These are phyloP conservation scores for Exophiala dermatitidis DNA, from an alignment of 2,329 filamentous ascomycete genomes.

Conservation along the genomic window DNA sequence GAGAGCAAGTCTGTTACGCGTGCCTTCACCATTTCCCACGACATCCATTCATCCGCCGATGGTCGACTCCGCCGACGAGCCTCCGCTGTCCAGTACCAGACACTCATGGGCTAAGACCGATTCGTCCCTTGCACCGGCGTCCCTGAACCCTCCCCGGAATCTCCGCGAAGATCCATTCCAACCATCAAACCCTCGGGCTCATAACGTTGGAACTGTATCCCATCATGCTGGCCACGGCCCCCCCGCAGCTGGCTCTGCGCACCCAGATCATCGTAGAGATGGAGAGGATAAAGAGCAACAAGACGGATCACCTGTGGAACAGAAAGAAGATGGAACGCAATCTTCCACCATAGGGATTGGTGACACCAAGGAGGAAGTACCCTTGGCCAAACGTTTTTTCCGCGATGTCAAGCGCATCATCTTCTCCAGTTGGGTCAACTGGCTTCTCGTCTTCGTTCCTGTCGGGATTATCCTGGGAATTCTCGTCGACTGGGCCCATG, in stretches of 20 bases:
- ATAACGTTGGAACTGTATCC: conserved; percentile 24
- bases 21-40: conserved; percentile 16
- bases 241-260: conserved; percentile 20
- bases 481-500: conserved; percentile 27
- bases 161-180: conserved; percentile 13
- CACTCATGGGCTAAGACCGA: conserved; percentile 42
- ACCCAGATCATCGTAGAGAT: conserved; percentile 10
- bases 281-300: conserved; percentile 24
- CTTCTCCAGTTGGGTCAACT: conserved; percentile 48
- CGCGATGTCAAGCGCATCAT: conserved; percentile 53
- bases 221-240: conserved; percentile 26
- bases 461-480: conserved; percentile 36
- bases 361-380: conserved; percentile 32
- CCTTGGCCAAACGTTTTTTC: conserved; percentile 46
- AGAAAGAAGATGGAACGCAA: conserved; percentile 46
- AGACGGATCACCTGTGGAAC: conserved; percentile 38
- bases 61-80: conserved; percentile 49
- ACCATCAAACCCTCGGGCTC: conserved; percentile 16
- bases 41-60: conserved; percentile 35
- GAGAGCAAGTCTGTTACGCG: conserved; percentile 22
- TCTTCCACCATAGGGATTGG: conserved; percentile 44
- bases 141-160: conserved; percentile 16
- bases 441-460: conserved; percentile 39
- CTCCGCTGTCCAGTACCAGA: conserved; percentile 46
- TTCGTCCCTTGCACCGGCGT: conserved; percentile 32